A percentile compares a stretch with the other conserved stretches of the same genome.
Evolutionary conservation across 495 filamentous ascomycete species (phyloP).

Genomic region (Penicillium bovifimosum): DNA sequence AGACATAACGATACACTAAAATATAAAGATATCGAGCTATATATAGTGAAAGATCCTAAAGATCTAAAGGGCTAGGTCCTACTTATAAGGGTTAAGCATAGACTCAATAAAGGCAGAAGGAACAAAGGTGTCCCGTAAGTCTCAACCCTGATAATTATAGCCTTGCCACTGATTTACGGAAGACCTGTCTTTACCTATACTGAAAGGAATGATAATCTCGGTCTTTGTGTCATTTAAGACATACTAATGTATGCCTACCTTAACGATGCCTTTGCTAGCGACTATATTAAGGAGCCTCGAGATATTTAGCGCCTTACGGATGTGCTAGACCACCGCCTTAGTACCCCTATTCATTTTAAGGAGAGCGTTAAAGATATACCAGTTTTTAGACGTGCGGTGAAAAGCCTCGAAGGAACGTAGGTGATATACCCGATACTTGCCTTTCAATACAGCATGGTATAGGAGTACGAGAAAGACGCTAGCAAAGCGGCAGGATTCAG

Average conservation of each 20-base stretch:
- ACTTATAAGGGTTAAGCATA: conserved; percentile 20
- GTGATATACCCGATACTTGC: conserved; percentile 9
- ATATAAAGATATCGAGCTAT: conserved; percentile 25
- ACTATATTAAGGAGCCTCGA: no score
- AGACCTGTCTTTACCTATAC: conserved; percentile 20
- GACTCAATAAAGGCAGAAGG: conserved; percentile 23
- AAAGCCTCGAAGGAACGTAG: not conserved
- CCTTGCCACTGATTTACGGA: no score
- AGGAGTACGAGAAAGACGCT: conserved; percentile 5
- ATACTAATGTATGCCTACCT: no score
- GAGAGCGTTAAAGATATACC: conserved; percentile 12
- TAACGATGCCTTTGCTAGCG: no score
- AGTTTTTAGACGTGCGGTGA: not conserved
- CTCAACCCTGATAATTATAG: conserved; percentile 7
- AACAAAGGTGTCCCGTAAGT: conserved; percentile 19
- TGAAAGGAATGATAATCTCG: conserved; percentile 23
- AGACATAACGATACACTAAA: conserved; percentile 17
- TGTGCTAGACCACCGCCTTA: no score
- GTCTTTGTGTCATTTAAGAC: conserved; percentile 23
- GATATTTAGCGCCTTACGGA: no score
- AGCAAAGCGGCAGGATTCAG: conserved; percentile 13
- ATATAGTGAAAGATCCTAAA: conserved; percentile 21
- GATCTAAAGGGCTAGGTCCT: conserved; percentile 15
- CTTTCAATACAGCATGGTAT: conserved; percentile 6
- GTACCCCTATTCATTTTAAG: no score